Evolutionary conservation across 345 rosid genomes (phyloP), one percentile per base, ranked within the genome.

Genomic region (Lepidium aucheri): DNA sequence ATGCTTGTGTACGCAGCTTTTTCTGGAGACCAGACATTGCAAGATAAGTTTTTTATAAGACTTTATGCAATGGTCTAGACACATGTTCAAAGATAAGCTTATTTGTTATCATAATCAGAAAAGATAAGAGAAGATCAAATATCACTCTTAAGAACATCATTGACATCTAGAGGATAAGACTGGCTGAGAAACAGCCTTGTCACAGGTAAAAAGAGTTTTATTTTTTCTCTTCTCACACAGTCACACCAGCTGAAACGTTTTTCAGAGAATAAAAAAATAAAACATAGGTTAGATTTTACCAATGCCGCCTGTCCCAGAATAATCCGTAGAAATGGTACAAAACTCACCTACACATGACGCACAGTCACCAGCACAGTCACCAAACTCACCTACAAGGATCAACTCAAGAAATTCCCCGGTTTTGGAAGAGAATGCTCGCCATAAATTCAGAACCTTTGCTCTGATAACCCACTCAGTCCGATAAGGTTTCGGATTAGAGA

Each of bases 311-410:
- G 86, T 79, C 12, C 99, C 99, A 75, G 99, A 55, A 42, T 43
- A 36, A 36, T 4, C 15, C 18, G 35, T 14, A 28, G 45, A 67
- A 8, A 67, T 44, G 16, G 40, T 12, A 67, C 6, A 9, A 53
- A 53, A 67, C 96, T 22, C 63, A 94, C 99, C 99, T 71, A 90
- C 97, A 70, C 99, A 90, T 53, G 99, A 85, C 60, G 82, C 99
- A 75, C 99, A 94, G 64, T 94, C 99, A 50, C 91, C 95, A 72
- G 99, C 99, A n/a, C n/a, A n/a, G n/a, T n/a, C n/a, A n/a, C n/a
- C n/a, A n/a, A n/a, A n/a, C n/a, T n/a, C n/a, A n/a, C n/a, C n/a
- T n/a, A n/a, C n/a, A n/a, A n/a, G n/a, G n/a, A n/a, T n/a, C n/a
- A n/a, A n/a, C n/a, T n/a, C n/a, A n/a, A n/a, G n/a, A n/a, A n/a